These are phyloP conservation scores for Raffaelea deltoideospora DNA, from an alignment of 2,329 filamentous ascomycete species.

Conservation along the genomic window DNA sequence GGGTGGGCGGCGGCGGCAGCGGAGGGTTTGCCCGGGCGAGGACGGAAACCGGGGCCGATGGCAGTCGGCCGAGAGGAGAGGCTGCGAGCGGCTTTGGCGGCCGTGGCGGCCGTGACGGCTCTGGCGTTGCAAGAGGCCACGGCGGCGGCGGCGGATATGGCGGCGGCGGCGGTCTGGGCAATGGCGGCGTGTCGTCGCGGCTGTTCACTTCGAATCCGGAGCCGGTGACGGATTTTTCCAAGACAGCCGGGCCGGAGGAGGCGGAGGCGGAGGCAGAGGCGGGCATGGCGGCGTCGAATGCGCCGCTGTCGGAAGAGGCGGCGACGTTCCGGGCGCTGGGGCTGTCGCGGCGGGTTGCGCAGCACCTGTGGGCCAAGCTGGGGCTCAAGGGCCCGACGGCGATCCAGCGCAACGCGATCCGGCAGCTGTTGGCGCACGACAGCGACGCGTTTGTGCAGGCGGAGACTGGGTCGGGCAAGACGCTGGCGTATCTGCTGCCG, in stretches of 20 bases:
- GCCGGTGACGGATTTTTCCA: constrained; percentile 45
- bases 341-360: constrained; percentile 63
- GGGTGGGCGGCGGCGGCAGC: constrained; percentile 12
- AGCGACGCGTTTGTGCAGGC: constrained; percentile 92
- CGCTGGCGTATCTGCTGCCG: constrained; percentile 84
- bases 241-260: constrained; percentile 20
- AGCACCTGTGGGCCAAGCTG: constrained; percentile 73
- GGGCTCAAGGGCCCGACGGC: constrained; percentile 81
- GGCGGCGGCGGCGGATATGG: neutral
- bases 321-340: constrained; percentile 79
- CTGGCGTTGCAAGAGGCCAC: neutral
- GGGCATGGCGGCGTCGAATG: constrained; percentile 64
- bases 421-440: constrained; percentile 64
- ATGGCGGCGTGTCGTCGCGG: constrained; percentile 55
- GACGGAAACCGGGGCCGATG: neutral
- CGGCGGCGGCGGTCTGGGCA: neutral
- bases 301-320: constrained; percentile 68
- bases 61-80: neutral
- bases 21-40: constrained; percentile 11
- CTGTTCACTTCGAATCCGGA: constrained; percentile 83
- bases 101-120: neutral
- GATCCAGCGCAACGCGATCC: constrained; percentile 82
- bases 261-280: constrained; percentile 38
- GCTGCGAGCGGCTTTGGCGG: neutral
- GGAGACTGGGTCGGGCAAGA: constrained; percentile 95